A percentile compares a stretch with the other conserved stretches of the same genome.
phyloP scores from a whole-genome alignment of 2,329 filamentous ascomycete genomes.

The Exophiala calicioides region DNA sequence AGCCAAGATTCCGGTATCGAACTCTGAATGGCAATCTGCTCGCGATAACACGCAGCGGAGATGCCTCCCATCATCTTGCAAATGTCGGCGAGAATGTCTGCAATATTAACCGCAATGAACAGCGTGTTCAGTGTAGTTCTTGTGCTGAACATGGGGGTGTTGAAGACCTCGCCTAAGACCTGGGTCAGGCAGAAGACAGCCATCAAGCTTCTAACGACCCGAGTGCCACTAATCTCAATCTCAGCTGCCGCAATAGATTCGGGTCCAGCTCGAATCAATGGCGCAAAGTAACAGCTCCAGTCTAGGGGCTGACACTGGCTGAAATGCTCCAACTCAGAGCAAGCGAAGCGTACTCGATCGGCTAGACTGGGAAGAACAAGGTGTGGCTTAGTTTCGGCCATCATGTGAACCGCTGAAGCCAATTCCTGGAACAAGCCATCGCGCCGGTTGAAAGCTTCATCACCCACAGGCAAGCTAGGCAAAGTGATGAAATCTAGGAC shows the following conservation, averaged over 20 bases:
- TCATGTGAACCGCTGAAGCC: slow-evolving; percentile 70
- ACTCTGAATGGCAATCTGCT: slow-evolving; percentile 75
- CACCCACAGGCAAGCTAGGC: slow-evolving; percentile 65
- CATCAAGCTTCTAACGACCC: slow-evolving; percentile 74
- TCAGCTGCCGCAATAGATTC: slow-evolving; percentile 33
- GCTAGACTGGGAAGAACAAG: slow-evolving; percentile 80
- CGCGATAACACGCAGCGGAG: slow-evolving; percentile 77
- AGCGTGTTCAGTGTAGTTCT: slow-evolving; percentile 63
- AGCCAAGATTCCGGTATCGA: slow-evolving; percentile 67
- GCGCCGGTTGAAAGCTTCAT: slow-evolving; percentile 41
- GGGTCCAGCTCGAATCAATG: slow-evolving; percentile 52
- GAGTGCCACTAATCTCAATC: slow-evolving; percentile 64
- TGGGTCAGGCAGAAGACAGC: slow-evolving; percentile 74
- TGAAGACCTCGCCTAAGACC: slow-evolving; percentile 73
- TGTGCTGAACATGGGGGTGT: slow-evolving; percentile 62
- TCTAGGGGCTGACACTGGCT: slow-evolving; percentile 53
- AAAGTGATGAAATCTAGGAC: slow-evolving; percentile 81
- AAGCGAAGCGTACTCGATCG: slow-evolving; percentile 68
- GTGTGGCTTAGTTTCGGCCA: slow-evolving; percentile 79
- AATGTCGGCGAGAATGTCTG: slow-evolving; percentile 77
- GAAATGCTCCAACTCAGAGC: slow-evolving; percentile 69
- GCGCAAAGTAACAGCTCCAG: slow-evolving; percentile 62
- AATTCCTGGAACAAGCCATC: slow-evolving; percentile 65
- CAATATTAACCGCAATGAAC: slow-evolving; percentile 77
- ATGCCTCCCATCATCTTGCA: slow-evolving; percentile 75